A percentile compares a stretch with the other conserved stretches of the same genome.
Evolutionary conservation across 768 basidiomycete genomes (phyloP).

Genomic region (Pulveroboletus sp.): DNA sequence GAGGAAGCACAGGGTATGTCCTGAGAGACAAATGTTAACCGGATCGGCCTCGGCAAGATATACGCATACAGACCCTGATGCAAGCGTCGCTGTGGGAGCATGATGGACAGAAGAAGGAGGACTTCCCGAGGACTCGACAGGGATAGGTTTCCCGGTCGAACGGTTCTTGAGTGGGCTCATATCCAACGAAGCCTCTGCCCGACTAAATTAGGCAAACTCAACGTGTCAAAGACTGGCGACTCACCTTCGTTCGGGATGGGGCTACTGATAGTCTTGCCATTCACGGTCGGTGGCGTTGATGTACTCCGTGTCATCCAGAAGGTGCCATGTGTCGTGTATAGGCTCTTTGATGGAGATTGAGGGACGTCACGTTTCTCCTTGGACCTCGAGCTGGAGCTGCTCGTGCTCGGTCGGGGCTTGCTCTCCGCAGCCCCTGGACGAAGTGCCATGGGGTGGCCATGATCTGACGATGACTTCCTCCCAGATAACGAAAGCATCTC

Average conservation of each 20-base stretch:
- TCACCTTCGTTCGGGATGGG: constrained; percentile 72
- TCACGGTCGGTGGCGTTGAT: constrained; percentile 43
- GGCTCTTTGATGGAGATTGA: constrained; percentile 45
- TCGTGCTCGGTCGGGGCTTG: constrained; percentile 32
- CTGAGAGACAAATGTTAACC: constrained; percentile 37
- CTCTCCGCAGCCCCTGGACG: constrained; percentile 18
- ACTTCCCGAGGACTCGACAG: constrained; percentile 42
- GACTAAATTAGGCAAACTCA: constrained; percentile 1
- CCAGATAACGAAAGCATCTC: constrained; percentile 51
- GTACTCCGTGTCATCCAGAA: constrained; percentile 35
- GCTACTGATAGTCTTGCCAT: constrained; percentile 64
- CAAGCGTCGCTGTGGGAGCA: constrained; percentile 44
- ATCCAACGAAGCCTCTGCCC: constrained; percentile 58
- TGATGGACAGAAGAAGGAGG: constrained; percentile 14
- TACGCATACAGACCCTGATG: constrained; percentile 56
- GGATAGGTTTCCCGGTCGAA: constrained; percentile 59
- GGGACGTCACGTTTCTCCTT: constrained; percentile 34
- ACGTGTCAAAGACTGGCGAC: constrained; percentile 14
- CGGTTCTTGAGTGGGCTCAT: constrained; percentile 77
- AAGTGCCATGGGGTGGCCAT: constrained; percentile 19
- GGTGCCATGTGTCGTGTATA: constrained; percentile 35
- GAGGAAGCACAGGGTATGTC: constrained; percentile 73
- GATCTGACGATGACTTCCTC: constrained; percentile 28
- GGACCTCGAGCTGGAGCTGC: constrained; percentile 24
- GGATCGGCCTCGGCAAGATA: background rate